These are phyloP conservation scores for Rhizopogon parksii DNA, from an alignment of 1,284 basidiomycete species.

Conservation along the genomic window DNA sequence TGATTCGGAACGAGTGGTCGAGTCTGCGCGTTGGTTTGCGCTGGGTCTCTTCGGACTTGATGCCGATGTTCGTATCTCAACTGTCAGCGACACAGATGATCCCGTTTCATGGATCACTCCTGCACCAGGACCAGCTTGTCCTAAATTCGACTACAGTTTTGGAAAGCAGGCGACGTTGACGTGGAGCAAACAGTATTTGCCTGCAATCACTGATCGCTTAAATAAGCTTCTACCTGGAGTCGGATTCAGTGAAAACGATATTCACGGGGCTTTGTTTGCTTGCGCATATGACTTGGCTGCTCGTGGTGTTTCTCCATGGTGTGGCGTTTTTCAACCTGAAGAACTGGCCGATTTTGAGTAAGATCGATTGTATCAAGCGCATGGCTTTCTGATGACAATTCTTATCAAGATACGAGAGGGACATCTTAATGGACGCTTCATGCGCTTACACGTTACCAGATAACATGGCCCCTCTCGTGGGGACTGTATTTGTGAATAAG, in stretches of 20 bases:
- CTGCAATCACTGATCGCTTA: constrained; percentile 33
- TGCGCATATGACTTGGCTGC: constrained; percentile 38
- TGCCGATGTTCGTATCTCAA: constrained; percentile 26
- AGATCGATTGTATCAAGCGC: constrained; percentile 4
- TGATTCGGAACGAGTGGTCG: constrained; percentile 35
- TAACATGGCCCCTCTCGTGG: constrained; percentile 33
- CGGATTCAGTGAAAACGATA: constrained; percentile 25
- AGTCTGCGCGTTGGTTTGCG: constrained; percentile 39
- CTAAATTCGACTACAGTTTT: constrained; percentile 35
- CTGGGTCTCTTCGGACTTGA: constrained; percentile 35
- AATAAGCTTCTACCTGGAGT: constrained; percentile 30
- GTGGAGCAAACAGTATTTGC: constrained; percentile 36
- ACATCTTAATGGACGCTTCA: constrained; percentile 37
- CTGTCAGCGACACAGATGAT: constrained; percentile 31
- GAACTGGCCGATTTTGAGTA: constrained; percentile 36
- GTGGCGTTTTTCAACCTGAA: constrained; percentile 29
- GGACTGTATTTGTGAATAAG: constrained; percentile 33
- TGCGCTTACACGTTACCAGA: constrained; percentile 38
- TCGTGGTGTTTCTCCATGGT: constrained; percentile 32
- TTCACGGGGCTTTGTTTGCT: constrained; percentile 36
- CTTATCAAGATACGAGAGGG: constrained; percentile 29
- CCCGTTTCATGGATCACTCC: constrained; percentile 37
- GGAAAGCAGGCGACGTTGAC: constrained; percentile 21
- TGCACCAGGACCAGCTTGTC: constrained; percentile 31
- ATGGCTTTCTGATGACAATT: background rate